Percentiles rank a stretch among this genome's conserved stretches.
phyloP scores from a whole-genome alignment of 176 grass and related monocot genomes.

The Puya raimondii region DNA sequence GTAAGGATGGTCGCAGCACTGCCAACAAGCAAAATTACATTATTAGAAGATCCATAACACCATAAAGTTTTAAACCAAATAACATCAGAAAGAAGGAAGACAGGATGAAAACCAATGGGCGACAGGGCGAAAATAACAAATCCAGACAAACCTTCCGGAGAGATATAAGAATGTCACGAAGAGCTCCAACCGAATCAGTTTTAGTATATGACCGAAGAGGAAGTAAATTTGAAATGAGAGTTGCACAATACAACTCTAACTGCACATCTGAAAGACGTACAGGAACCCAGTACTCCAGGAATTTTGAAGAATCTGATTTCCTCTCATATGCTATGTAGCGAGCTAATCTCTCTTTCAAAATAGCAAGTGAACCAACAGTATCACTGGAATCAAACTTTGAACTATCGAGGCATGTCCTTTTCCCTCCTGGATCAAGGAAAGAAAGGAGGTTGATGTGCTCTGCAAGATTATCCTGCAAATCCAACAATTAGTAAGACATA shows the following conservation, averaged over 20 bases:
- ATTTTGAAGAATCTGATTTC: conserved; percentile 60
- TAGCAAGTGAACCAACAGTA: conserved; percentile 33
- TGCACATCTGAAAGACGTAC: conserved; percentile 64
- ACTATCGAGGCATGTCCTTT: conserved; percentile 12
- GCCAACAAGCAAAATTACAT: conserved; percentile 27
- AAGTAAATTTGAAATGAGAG: conserved; percentile 60
- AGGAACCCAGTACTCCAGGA: conserved; percentile 90
- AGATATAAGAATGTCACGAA: conserved; percentile 64
- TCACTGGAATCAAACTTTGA: conserved; percentile 30
- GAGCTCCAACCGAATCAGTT: conserved; percentile 69
- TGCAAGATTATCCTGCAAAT: conserved; percentile 66
- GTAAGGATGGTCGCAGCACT: conserved; percentile 98
- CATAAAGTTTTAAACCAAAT: background rate
- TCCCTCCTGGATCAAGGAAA: conserved; percentile 51
- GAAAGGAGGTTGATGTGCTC: conserved; percentile 72
- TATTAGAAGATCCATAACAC: conserved; percentile 9
- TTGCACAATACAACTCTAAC: conserved; percentile 72
- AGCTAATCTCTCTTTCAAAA: conserved; percentile 53
- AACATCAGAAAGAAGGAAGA: background rate
- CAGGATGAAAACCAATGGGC: no score
- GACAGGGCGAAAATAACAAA: background rate
- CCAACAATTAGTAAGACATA: conserved; percentile 24
- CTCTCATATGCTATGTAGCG: conserved; percentile 47
- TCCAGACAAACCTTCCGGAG: conserved; percentile 55
- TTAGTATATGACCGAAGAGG: conserved; percentile 69